These are phyloP conservation scores for Apiospora hydei DNA, from an alignment of 2,329 filamentous ascomycete genomes.

Conservation along the genomic window DNA sequence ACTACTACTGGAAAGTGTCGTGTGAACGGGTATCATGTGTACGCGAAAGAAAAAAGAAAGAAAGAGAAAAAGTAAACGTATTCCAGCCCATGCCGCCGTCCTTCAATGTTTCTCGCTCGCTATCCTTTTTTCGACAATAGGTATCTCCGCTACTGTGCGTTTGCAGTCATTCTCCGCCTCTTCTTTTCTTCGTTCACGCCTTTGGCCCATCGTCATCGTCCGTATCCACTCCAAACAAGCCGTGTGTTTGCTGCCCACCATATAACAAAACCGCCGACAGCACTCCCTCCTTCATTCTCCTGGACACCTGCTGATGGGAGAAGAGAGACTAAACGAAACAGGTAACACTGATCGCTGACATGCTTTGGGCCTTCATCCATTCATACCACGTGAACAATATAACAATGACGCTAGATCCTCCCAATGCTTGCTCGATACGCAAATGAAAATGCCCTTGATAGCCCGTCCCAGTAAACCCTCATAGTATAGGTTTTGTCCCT, in stretches of 20 bases:
- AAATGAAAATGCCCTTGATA: conserved; percentile 3
- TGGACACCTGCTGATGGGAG: background rate
- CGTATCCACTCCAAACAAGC: background rate
- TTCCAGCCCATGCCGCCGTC: background rate
- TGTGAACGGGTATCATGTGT: conserved; percentile 25
- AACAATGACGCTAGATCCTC: conserved; percentile 19
- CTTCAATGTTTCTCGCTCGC: background rate
- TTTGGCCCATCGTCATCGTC: background rate
- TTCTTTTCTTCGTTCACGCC: background rate
- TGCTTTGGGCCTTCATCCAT: background rate
- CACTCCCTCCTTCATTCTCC: background rate
- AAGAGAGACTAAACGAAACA: background rate
- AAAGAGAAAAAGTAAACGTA: background rate
- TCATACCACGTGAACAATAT: background rate
- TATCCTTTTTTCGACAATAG: background rate
- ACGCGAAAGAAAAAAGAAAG: background rate
- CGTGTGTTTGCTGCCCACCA: background rate
- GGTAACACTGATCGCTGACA: background rate
- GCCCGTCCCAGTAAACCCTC: background rate
- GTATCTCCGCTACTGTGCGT: background rate
- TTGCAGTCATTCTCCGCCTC: background rate
- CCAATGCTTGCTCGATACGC: conserved; percentile 2
- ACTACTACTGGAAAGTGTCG: background rate
- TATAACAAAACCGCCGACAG: background rate
- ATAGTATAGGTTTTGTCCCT: background rate